Evolutionary conservation across 306 rosid species (phyloP).

Genomic region (Heteromeles arbutifolia): DNA sequence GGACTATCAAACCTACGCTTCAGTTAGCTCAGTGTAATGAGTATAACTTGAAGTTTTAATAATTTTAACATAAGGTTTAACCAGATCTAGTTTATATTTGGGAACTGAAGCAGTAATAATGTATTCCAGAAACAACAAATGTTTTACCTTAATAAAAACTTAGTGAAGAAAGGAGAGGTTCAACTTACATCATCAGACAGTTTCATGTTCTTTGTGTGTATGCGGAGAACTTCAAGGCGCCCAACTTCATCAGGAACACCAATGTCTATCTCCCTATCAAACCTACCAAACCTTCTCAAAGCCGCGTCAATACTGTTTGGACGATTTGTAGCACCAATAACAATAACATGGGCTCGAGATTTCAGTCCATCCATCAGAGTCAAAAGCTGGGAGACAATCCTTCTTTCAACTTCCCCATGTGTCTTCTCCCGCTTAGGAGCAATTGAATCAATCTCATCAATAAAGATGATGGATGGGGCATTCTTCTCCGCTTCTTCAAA

Average conservation of each 20-base stretch:
- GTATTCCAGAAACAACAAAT: not conserved
- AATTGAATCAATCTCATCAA: slow-evolving; percentile 62
- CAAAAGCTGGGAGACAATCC: slow-evolving; percentile 64
- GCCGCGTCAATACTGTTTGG: slow-evolving; percentile 64
- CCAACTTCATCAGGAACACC: slow-evolving; percentile 71
- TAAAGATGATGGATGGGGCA: slow-evolving; percentile 63
- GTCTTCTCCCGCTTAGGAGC: slow-evolving; percentile 69
- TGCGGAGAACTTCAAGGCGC: slow-evolving; percentile 64
- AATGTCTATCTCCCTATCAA: slow-evolving; percentile 65
- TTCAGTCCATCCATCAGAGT: slow-evolving; percentile 65
- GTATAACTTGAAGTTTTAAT: not conserved
- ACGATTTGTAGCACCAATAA: slow-evolving; percentile 65
- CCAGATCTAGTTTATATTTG: not conserved
- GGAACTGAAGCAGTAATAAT: not conserved
- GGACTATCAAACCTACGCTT: not conserved
- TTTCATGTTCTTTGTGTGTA: slow-evolving; percentile 70
- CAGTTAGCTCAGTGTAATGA: not conserved
- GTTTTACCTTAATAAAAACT: not conserved
- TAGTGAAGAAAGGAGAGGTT: not conserved
- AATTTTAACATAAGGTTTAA: not conserved
- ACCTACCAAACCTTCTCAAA: slow-evolving; percentile 64
- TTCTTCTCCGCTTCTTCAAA: slow-evolving; percentile 73
- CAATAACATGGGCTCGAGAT: slow-evolving; percentile 61
- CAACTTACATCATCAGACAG: slow-evolving; percentile 58
- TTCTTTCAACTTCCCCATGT: slow-evolving; percentile 61